phyloP scores from a whole-genome alignment of 495 filamentous ascomycete genomes.

The Hypoxylon cercidicola region DNA sequence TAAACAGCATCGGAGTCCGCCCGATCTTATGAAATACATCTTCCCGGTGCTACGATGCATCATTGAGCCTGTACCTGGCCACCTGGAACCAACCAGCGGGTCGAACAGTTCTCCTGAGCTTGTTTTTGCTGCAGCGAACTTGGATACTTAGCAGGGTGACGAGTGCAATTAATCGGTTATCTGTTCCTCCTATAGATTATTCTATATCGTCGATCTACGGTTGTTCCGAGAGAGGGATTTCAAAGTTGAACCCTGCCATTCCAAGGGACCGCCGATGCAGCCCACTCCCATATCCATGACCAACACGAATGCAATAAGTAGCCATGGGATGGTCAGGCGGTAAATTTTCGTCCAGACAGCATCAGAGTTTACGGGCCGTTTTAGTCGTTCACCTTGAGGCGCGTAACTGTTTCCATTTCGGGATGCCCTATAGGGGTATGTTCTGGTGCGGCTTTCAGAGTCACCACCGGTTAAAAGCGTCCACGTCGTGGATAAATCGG shows the following conservation, averaged over 20 bases:
- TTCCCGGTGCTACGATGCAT: not conserved
- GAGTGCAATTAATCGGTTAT: slow-evolving; percentile 8
- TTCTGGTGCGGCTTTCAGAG: slow-evolving; percentile 27
- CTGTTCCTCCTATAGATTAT: not conserved
- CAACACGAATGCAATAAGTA: slow-evolving; percentile 1
- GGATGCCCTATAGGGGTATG: slow-evolving; percentile 26
- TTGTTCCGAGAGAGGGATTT: not conserved
- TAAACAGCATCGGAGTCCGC: not conserved
- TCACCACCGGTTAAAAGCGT: slow-evolving; percentile 39
- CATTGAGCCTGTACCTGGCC: not conserved
- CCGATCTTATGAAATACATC: not conserved
- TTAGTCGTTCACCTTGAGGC: slow-evolving; percentile 26
- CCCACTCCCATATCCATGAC: slow-evolving; percentile 1
- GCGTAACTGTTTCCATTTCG: slow-evolving; percentile 20
- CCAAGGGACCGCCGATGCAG: slow-evolving; percentile 2
- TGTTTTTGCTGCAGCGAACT: slow-evolving; percentile 18
- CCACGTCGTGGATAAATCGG: slow-evolving; percentile 39
- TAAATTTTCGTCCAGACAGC: slow-evolving; percentile 25
- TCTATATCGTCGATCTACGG: slow-evolving; percentile 19
- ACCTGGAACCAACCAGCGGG: slow-evolving; percentile 6
- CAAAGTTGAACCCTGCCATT: slow-evolving; percentile 4
- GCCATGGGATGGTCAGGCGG: slow-evolving; percentile 23
- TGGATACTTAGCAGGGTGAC: slow-evolving; percentile 15
- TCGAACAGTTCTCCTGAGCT: slow-evolving; percentile 6
- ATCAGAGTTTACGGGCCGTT: slow-evolving; percentile 33